These are phyloP conservation scores for Oenanthe sinensis DNA, from an alignment of 129 eudicot species.

Conservation along the genomic window DNA sequence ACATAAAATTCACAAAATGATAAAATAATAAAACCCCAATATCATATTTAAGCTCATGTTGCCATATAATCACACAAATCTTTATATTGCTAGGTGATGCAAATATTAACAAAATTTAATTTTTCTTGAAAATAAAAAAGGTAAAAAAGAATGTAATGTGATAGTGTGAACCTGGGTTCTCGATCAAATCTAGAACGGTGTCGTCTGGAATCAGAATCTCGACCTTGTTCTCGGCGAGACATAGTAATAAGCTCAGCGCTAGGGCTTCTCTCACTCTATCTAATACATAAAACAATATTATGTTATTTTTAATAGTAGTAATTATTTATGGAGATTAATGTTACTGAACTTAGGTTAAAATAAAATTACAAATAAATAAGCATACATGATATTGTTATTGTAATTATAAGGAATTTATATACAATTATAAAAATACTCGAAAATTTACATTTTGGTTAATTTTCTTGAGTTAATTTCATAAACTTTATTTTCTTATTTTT, in stretches of 20 bases:
- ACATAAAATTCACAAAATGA: neutral
- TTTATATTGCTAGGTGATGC: neutral
- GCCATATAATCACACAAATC: neutral
- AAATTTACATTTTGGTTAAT: too few relatives aligned
- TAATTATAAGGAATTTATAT: too few relatives aligned
- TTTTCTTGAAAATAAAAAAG: neutral
- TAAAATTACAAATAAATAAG: too few relatives aligned
- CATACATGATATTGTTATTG: too few relatives aligned
- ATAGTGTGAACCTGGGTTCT: slow-evolving; percentile 47
- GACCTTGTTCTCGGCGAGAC: slow-evolving; percentile 56
- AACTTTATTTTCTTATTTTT: too few relatives aligned
- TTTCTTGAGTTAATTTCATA: too few relatives aligned
- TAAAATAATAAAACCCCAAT: neutral
- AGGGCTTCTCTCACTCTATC: neutral
- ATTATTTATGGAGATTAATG: too few relatives aligned
- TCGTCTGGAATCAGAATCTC: slow-evolving; percentile 58
- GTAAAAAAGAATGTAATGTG: too few relatives aligned
- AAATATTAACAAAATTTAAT: neutral
- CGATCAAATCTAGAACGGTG: slow-evolving; percentile 70
- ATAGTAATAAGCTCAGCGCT: slow-evolving; percentile 1
- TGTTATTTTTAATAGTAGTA: too few relatives aligned
- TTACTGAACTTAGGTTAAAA: too few relatives aligned
- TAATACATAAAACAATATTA: too few relatives aligned
- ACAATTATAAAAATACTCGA: too few relatives aligned
- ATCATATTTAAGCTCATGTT: neutral